Evolutionary conservation across 208 protist genomes (phyloP), one percentile per base, ranked within the genome.

Genomic region (Phytomonas sp.): DNA sequence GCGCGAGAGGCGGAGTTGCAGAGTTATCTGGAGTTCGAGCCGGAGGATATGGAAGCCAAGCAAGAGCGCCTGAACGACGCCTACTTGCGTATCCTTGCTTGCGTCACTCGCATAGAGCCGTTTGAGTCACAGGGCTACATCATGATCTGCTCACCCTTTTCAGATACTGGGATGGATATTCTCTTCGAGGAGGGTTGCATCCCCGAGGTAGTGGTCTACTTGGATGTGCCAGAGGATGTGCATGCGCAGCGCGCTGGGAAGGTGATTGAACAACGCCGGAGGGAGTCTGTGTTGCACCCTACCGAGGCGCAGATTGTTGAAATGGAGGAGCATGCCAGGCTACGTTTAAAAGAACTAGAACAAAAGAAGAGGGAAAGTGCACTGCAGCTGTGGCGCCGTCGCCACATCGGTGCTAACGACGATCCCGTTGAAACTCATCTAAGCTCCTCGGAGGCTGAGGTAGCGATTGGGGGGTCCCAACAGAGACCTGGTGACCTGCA

Each of bases 401-500:
- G 92, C n/a, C 83, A 96, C 76, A 92, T 96, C 78, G 92, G 91
- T 28, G 78, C 59, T 11, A 76, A 96, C 69, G 88, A 94, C 76
- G 76, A 72, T 9, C 69, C 80, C 36, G 33, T 9, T 31, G 60
- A 74, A 31, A 71, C 75, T n/a, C 71, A 83, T 20, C 40, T 43
- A 11, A 53, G 70, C 0, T 73, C 68, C 0, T 68, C 75, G 8
- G 53, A 62, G 23, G 67, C 72, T 11, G 74, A 68, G 0, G 67
- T 60, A 53, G 80, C 70, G 5, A 63, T 75, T 7, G 62, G 1
- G 9, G 67, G 64, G 28, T 3, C 29, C 62, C 28, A 72, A 75
- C 29, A 23, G 56, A 9, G 62, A 71, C 65, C 26, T 36, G 30
- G 62, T 13, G n/a, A 46, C 33, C 26, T 51, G 33, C 46, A 56